Percentiles rank a stretch among this genome's conserved stretches.
These are phyloP conservation scores for Ustilago hordei DNA, from an alignment of 1,284 basidiomycete species.

Conservation along the genomic window DNA sequence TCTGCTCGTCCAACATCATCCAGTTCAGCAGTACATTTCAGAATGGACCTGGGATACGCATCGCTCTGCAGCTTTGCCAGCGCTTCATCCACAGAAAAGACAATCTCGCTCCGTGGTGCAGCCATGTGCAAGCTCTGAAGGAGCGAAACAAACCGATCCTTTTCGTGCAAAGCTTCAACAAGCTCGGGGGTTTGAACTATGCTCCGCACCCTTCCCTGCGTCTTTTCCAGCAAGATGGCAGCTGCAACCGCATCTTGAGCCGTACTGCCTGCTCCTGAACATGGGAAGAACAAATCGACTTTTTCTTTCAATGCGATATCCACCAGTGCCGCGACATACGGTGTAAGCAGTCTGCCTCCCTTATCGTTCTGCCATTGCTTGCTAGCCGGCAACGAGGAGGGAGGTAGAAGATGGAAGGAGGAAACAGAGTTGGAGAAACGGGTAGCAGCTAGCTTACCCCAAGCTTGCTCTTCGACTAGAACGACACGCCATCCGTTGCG, in stretches of 20 bases:
- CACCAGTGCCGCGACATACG: conserved; percentile 68
- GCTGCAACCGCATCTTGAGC: conserved; percentile 70
- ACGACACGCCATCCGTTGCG: conserved; percentile 71
- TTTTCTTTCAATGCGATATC: conserved; percentile 65
- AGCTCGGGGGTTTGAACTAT: conserved; percentile 70
- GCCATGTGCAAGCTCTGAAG: conserved; percentile 68
- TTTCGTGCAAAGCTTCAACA: conserved; percentile 70
- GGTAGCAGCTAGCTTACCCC: conserved; percentile 70
- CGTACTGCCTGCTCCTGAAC: conserved; percentile 70
- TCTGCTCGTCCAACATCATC: conserved; percentile 71
- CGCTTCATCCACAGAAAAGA: conserved; percentile 68
- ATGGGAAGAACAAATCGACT: conserved; percentile 70
- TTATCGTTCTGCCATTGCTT: conserved; percentile 8
- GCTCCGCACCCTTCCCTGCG: conserved; percentile 60
- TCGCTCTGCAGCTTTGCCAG: conserved; percentile 60
- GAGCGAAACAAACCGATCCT: conserved; percentile 68
- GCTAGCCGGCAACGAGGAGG: conserved; percentile 15
- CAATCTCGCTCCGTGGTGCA: conserved; percentile 67
- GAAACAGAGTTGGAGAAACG: conserved; percentile 70
- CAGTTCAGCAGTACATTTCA: conserved; percentile 70
- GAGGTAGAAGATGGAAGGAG: conserved; percentile 45
- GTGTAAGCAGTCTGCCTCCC: conserved; percentile 15
- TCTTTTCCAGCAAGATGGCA: conserved; percentile 62
- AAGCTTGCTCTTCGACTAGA: conserved; percentile 70
- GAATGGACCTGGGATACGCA: conserved; percentile 45